phyloP scores from a whole-genome alignment of 2,329 filamentous ascomycete species.

The Fusarium sublunatum region DNA sequence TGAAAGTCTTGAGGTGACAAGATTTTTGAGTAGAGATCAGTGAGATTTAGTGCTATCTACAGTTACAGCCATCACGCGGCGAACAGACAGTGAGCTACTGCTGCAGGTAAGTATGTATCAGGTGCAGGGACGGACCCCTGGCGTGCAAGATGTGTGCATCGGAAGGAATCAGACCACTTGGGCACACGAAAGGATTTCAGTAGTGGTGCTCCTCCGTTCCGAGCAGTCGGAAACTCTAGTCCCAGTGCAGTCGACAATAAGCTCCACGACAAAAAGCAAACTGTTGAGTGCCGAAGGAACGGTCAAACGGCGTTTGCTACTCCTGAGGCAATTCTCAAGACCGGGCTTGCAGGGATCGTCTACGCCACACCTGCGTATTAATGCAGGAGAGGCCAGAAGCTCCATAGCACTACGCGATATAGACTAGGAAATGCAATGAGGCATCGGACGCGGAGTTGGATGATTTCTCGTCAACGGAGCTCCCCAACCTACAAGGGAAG shows the following conservation, averaged over 20 bases:
- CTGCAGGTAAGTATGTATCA: not conserved
- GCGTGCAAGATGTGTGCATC: not conserved
- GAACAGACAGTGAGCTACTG: not conserved
- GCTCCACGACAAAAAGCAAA: not conserved
- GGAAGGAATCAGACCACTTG: slow-evolving; percentile 3
- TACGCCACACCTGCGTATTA: not conserved
- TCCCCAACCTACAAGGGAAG: not conserved
- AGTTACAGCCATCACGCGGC: not conserved
- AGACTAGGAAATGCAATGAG: not conserved
- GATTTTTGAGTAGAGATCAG: not conserved
- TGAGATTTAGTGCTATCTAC: not conserved
- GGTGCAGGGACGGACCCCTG: not conserved
- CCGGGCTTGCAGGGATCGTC: not conserved
- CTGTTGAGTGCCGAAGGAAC: not conserved
- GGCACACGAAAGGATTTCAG: not conserved
- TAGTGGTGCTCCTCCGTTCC: not conserved
- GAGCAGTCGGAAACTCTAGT: not conserved
- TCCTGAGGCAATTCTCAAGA: not conserved
- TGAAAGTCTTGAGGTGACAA: not conserved
- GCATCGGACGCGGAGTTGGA: not conserved
- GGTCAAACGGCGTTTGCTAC: not conserved
- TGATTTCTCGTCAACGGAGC: not conserved
- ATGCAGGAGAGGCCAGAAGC: not conserved
- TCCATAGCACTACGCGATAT: not conserved
- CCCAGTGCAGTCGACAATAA: not conserved